These are phyloP conservation scores for Cyclocybe cylindracea DNA, from an alignment of 768 basidiomycete species.

Conservation along the genomic window DNA sequence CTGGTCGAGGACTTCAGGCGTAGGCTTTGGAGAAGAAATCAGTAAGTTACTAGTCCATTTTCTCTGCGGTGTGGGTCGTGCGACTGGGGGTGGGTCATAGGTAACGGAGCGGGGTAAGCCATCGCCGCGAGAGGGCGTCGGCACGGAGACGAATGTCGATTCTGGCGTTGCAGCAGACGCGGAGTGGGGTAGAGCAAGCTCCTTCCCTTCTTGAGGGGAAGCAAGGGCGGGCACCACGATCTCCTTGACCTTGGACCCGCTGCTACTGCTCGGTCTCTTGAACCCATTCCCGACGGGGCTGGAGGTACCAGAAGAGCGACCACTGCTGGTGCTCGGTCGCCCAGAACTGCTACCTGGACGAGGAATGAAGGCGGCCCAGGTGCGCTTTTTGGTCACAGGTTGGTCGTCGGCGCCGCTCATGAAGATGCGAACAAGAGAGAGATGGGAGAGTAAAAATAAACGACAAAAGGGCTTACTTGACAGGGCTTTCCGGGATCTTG, in stretches of 20 bases:
- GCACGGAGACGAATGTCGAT: constrained; percentile 16
- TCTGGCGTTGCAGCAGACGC: constrained; percentile 9
- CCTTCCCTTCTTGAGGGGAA: constrained; percentile 29
- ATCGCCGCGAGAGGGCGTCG: constrained; percentile 10
- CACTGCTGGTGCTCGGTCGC: constrained; percentile 15
- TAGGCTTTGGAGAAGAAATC: constrained; percentile 27
- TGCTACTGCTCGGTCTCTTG: constrained; percentile 11
- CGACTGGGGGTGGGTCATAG: constrained; percentile 27
- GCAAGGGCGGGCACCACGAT: constrained; percentile 19
- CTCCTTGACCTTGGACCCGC: constrained; percentile 15
- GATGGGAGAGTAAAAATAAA: constrained; percentile 16
- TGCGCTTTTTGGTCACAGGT: constrained; percentile 27
- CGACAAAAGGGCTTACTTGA: constrained; percentile 21
- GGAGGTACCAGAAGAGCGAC: constrained; percentile 3
- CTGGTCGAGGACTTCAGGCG: constrained; percentile 42
- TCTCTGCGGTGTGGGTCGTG: constrained; percentile 31
- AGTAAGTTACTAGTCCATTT: constrained; percentile 34
- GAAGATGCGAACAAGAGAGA: constrained; percentile 15
- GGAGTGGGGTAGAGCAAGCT: constrained; percentile 16
- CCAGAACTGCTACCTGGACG: constrained; percentile 31
- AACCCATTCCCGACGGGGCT: background rate
- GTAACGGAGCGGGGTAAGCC: constrained; percentile 15
- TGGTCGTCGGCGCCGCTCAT: constrained; percentile 22
- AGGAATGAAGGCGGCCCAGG: constrained; percentile 39
- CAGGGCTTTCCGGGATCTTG: constrained; percentile 14